Base-by-base conservation (phyloP, 305 asterid species). In the Fraxinus sp. region DNA sequence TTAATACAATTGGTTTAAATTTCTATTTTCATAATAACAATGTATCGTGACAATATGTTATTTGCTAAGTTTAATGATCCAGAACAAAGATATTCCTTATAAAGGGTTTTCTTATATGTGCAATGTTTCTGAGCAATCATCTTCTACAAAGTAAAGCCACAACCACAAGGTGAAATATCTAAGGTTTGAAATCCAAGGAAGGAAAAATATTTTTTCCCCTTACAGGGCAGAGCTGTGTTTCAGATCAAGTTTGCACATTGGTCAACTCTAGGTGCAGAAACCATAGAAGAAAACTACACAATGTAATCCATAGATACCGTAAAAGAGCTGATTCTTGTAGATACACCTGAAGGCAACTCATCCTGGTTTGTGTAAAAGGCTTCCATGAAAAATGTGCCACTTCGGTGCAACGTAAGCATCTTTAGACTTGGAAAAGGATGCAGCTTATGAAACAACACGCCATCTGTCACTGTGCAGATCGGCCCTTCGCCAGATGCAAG, bases 261-360 rank as follows among this genome's bases (percentile, higher is more conserved):
- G 39, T 70, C 76, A 70, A 32, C 76, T 70, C 20, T 16, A 30
- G 39, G 22, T 70, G 43, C 43, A 70, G 76, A 70, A 70, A 70
- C 30, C 41, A 32, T 70, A 70, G 22, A 32, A 13, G 10, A 70
- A 68, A 70, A 70, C 16, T 30, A 14, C 8, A 30, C 11, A 1
- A 68, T 0, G 75, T 30, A 32, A 30, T 14, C 75, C 36, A 20
- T 32, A 16, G 73, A 76, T 88, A 96, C 99, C 97, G 80, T 89
- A 77, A 84, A 91, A 79, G 91, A 89, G 90, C 98, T 89, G 86
- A 96, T 93, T 86, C 89, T 85, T 59, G 90, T 74, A 33, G 92
- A 86, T 68, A 84, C 88, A 41, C 93, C 94, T 83, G 93, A 80
- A 82, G 98, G 99, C 84, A 93, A 87, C 88, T 96, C 98, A 81